Base-by-base conservation (phyloP, 192 early-diverging fungal genomes). In the Podila epigama region DNA sequence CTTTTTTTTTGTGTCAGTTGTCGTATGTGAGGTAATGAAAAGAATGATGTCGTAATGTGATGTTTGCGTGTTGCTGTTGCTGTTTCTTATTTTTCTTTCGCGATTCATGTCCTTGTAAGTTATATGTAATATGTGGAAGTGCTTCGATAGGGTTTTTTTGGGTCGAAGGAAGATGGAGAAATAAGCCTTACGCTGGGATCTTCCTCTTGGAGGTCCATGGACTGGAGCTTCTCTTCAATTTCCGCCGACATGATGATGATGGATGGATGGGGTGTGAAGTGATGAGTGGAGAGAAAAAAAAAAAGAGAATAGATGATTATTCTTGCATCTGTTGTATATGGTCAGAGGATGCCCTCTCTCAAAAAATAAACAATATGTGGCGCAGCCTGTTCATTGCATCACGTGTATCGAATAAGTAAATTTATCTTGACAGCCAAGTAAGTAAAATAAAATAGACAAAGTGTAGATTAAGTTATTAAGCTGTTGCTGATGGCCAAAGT, bases 151-250 rank as follows among this genome's bases (percentile, higher is more conserved):
- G n/a, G n/a, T n/a, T n/a, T n/a, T n/a, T n/a, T n/a, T n/a, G n/a
- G n/a, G n/a, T n/a, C n/a, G n/a, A 48, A 20, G 42, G 44, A 22
- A 1, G 44, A 48, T 48, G 44, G 7, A 20, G 44, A 18, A 48
- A 6, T 48, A 13, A 22, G 44, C 44, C 62, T 63, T 63, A 63
- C 62, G 35, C 51, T 51, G 51, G 51, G 50, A 32, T 63, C 51
- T 13, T 63, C 62, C 51, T 63, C 62, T 8, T 63, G 51, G 51
- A 63, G 51, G 20, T 63, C 62, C 62, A 63, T 63, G 34, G n/a
- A 36, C 20, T 63, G 32, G 35, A 63, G 25, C 36, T 63, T 63
- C 35, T 63, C 62, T 53, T 63, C 62, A 51, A 63, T 29, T 53
- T 53, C 62, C 33, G 62, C n/a, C 62, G 44, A 48, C 44, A 48